These are phyloP conservation scores for Phytophthora crassamura DNA, from an alignment of 352 stramenopile species.

Conservation along the genomic window DNA sequence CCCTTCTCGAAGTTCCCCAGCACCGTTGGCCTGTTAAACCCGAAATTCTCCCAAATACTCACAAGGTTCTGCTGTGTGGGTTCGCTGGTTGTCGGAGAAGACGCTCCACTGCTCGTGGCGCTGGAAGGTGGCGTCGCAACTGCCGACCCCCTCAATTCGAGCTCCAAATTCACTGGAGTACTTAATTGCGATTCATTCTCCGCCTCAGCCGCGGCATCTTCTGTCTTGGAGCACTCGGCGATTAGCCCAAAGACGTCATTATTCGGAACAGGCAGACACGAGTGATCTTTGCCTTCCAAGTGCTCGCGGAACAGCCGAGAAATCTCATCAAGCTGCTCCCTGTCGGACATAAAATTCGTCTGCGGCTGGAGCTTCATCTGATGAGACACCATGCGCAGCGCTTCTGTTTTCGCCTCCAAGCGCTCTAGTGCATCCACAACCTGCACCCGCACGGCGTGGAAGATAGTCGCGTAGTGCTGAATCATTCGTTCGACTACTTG, in stretches of 20 bases:
- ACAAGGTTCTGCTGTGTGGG: slow-evolving; percentile 42
- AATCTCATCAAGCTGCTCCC: slow-evolving; percentile 70
- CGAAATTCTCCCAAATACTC: slow-evolving; percentile 77
- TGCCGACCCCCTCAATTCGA: slow-evolving; percentile 18
- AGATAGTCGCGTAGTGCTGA: slow-evolving; percentile 76
- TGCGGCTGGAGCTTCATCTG: slow-evolving; percentile 74
- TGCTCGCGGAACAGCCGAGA: slow-evolving; percentile 60
- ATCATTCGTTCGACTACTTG: slow-evolving; percentile 86
- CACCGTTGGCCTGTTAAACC: slow-evolving; percentile 69
- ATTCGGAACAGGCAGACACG: slow-evolving; percentile 4
- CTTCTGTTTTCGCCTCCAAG: slow-evolving; percentile 70
- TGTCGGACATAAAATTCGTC: slow-evolving; percentile 71
- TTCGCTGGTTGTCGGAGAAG: slow-evolving; percentile 24
- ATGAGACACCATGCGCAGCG: slow-evolving; percentile 67
- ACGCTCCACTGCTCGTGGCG: slow-evolving; percentile 19
- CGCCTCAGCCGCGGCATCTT: slow-evolving; percentile 3
- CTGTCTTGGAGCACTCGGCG: slow-evolving; percentile 12
- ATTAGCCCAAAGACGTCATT: slow-evolving; percentile 3
- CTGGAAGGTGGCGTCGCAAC: slow-evolving; percentile 20
- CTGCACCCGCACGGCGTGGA: slow-evolving; percentile 69
- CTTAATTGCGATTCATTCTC: slow-evolving; percentile 15
- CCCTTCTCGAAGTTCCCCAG: slow-evolving; percentile 84
- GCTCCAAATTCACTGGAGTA: slow-evolving; percentile 14
- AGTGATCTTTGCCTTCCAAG: slow-evolving; percentile 27
- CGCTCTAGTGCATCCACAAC: slow-evolving; percentile 71